Percentiles rank a stretch among this genome's conserved stretches.
Conservation (phyloP, 2,329 filamentous ascomycete genomes). For the Paraconiothyrium sp. region DNA sequence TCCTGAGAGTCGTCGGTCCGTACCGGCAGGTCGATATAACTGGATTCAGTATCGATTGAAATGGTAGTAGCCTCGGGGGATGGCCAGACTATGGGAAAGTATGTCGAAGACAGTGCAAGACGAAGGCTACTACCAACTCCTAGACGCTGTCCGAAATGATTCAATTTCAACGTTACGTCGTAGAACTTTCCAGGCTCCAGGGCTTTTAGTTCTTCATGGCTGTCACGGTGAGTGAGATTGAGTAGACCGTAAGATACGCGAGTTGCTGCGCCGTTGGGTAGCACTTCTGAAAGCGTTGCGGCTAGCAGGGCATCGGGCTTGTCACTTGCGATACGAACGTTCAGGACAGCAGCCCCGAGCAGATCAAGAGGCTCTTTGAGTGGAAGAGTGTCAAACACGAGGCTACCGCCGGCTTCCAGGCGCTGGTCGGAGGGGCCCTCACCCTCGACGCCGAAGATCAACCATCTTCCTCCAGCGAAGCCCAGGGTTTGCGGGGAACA, state of each 20-base stretch:
- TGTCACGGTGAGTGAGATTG: conserved; percentile 7
- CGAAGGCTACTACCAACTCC: conserved; percentile 11
- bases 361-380: conserved; percentile 6
- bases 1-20: conserved; percentile 5
- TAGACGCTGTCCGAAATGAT: conserved; percentile 10
- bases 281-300: conserved; percentile 13
- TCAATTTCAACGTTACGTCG: conserved; percentile 10
- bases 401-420: conserved; percentile 12
- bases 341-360: conserved; percentile 4
- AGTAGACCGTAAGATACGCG: conserved; percentile 13
- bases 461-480: conserved; percentile 13
- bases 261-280: conserved; percentile 11
- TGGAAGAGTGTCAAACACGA: conserved; percentile 7
- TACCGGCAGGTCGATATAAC: conserved; percentile 8
- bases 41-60: conserved; percentile 8
- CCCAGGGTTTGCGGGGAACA: conserved; percentile 14
- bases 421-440: conserved; percentile 14
- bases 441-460: conserved; percentile 11
- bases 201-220: conserved; percentile 5
- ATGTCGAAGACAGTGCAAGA: conserved; percentile 8
- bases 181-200: conserved; percentile 11
- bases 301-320: conserved; percentile 10
- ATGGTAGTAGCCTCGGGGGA: conserved; percentile 11
- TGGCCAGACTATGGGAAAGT: conserved; percentile 14
- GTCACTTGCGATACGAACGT: conserved; percentile 11